phyloP scores from a whole-genome alignment of 2,329 filamentous ascomycete species.

The Keithomyces neogunnii region DNA sequence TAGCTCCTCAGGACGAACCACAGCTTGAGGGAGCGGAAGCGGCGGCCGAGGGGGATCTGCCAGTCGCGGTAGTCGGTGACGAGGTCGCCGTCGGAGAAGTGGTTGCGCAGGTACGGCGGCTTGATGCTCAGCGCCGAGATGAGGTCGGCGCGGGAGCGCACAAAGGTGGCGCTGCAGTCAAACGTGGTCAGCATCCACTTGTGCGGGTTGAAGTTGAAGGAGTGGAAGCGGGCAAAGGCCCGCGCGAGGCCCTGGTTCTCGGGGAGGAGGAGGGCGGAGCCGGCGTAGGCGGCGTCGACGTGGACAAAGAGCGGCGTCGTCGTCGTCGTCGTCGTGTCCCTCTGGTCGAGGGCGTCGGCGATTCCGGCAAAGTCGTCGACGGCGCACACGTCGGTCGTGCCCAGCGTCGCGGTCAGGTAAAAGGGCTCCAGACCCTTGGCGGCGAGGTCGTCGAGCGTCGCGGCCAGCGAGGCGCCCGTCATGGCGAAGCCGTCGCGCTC shows the following conservation, averaged over 20 bases:
- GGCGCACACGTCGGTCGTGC: conserved; percentile 82
- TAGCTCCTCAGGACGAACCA: conserved; percentile 90
- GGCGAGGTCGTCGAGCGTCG: conserved; percentile 56
- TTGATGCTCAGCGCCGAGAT: conserved; percentile 71
- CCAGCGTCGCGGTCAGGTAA: conserved; percentile 75
- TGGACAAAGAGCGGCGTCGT: conserved; percentile 71
- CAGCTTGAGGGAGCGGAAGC: conserved; percentile 84
- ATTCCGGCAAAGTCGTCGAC: conserved; percentile 74
- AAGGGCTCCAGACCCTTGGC: conserved; percentile 71
- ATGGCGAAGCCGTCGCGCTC: conserved; percentile 60
- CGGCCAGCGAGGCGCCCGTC: conserved; percentile 53
- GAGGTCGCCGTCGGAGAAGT: conserved; percentile 69
- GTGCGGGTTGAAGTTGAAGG: conserved; percentile 93
- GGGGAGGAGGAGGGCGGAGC: conserved; percentile 71
- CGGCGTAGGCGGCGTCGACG: conserved; percentile 88
- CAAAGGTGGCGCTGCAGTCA: conserved; percentile 73
- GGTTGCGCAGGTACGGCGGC: conserved; percentile 73
- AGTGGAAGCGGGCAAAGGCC: conserved; percentile 63
- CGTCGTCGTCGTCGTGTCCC: conserved; percentile 19
- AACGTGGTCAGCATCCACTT: conserved; percentile 97
- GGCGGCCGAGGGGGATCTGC: conserved; percentile 86
- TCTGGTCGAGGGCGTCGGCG: conserved; percentile 31
- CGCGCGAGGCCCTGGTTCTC: conserved; percentile 65
- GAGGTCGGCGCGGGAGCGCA: conserved; percentile 67
- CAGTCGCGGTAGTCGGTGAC: conserved; percentile 96